Conservation (phyloP, 2,329 filamentous ascomycete species). For the Dactylonectria estremocensis region DNA sequence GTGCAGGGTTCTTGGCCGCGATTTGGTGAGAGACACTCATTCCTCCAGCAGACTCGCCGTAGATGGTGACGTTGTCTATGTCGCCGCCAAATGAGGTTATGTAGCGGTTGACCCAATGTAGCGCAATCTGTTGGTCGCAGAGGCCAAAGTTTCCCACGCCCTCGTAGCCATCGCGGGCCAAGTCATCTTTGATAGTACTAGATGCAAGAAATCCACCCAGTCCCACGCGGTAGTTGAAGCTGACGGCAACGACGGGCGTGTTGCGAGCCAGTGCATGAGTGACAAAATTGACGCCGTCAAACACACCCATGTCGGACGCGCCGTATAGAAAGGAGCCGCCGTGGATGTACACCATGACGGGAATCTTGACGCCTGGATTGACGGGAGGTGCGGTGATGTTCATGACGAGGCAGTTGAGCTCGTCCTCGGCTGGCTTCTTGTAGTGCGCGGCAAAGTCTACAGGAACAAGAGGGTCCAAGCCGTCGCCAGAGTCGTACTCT, state of each 20-base stretch:
- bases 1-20: slow-evolving; percentile 23
- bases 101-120: slow-evolving; percentile 30
- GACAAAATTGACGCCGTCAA: slow-evolving; percentile 31
- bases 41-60: slow-evolving; percentile 30
- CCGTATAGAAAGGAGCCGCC: slow-evolving; percentile 36
- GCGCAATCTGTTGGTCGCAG: slow-evolving; percentile 29
- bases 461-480: slow-evolving; percentile 17
- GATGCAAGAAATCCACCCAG: slow-evolving; percentile 31
- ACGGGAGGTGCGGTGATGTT: slow-evolving; percentile 26
- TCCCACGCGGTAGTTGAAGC: slow-evolving; percentile 33
- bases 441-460: slow-evolving; percentile 26
- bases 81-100: slow-evolving; percentile 33
- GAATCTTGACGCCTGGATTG: not conserved
- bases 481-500: slow-evolving; percentile 24
- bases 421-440: slow-evolving; percentile 27
- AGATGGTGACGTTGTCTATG: slow-evolving; percentile 31
- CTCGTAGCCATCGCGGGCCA: slow-evolving; percentile 16
- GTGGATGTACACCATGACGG: slow-evolving; percentile 36
- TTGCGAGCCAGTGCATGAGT: slow-evolving; percentile 21
- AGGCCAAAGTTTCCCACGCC: slow-evolving; percentile 34
- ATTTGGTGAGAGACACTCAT: slow-evolving; percentile 33
- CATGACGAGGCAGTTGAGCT: slow-evolving; percentile 34
- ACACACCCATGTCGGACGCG: slow-evolving; percentile 25
- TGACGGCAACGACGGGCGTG: slow-evolving; percentile 25
- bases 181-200: slow-evolving; percentile 21